These are phyloP conservation scores for Trichosporon sp. DNA, from an alignment of 1,284 basidiomycete genomes.

Conservation along the genomic window DNA sequence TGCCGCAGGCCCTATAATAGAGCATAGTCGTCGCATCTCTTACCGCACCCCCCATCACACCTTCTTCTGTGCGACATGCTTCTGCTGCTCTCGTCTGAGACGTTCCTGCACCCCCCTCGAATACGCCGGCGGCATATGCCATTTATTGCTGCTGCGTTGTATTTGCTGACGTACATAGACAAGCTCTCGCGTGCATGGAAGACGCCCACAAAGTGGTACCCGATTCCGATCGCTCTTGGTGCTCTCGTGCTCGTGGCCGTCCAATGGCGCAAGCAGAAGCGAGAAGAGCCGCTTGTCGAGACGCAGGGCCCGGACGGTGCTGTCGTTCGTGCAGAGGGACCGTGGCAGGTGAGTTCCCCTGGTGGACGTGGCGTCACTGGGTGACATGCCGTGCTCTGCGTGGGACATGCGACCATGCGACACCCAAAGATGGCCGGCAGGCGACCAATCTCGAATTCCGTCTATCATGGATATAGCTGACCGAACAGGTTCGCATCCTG, in stretches of 20 bases:
- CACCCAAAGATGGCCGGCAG: background rate
- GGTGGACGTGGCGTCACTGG: background rate
- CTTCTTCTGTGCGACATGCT: background rate
- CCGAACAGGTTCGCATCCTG: conserved; percentile 78
- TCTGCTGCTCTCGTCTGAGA: background rate
- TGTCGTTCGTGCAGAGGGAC: conserved; percentile 63
- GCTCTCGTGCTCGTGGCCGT: conserved; percentile 78
- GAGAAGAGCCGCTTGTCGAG: conserved; percentile 42
- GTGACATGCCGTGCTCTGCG: background rate
- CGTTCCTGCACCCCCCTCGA: background rate
- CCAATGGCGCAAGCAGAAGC: conserved; percentile 57
- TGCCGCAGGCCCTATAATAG: background rate
- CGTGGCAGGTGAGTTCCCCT: conserved; percentile 76
- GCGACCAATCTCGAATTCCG: background rate
- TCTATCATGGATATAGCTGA: conserved; percentile 5
- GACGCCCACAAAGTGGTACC: conserved; percentile 93
- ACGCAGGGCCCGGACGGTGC: conserved; percentile 62
- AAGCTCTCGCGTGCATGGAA: conserved; percentile 68
- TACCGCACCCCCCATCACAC: background rate
- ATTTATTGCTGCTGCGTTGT: background rate
- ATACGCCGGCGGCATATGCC: conserved; percentile 1
- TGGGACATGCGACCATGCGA: background rate
- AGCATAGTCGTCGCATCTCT: background rate
- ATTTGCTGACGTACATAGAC: conserved; percentile 10
- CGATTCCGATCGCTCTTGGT: conserved; percentile 85